Percentiles rank a stretch among this genome's conserved stretches.
phyloP scores from a whole-genome alignment of 768 basidiomycete species.

The Arthromyces matolae region DNA sequence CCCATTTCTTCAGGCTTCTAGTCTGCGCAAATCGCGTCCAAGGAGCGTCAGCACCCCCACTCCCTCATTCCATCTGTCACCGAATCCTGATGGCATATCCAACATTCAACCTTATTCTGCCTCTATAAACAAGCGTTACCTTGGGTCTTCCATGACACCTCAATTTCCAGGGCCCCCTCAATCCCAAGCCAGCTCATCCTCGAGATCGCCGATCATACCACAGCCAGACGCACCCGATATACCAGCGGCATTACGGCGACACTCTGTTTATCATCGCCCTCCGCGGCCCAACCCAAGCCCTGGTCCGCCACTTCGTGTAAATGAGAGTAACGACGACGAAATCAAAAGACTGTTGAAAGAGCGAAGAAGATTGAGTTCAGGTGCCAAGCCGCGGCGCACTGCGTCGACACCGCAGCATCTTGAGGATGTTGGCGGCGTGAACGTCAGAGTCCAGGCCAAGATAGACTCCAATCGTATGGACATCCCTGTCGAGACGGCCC shows the following conservation, averaged over 20 bases:
- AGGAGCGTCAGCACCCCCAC: slow-evolving; percentile 23
- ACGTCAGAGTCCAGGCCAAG: slow-evolving; percentile 19
- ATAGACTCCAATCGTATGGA: too few species aligned
- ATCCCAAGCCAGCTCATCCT: slow-evolving; percentile 13
- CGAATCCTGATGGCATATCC: slow-evolving; percentile 13
- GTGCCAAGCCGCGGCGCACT: neutral
- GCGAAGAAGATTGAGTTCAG: neutral
- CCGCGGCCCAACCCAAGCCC: too few species aligned
- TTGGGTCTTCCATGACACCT: slow-evolving; percentile 10
- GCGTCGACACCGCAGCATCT: slow-evolving; percentile 3
- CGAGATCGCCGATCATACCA: slow-evolving; percentile 30
- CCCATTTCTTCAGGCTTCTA: neutral
- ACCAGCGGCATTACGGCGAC: slow-evolving; percentile 24
- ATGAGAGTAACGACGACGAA: neutral
- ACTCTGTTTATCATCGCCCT: slow-evolving; percentile 26
- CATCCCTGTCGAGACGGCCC: slow-evolving; percentile 30
- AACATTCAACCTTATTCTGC: slow-evolving; percentile 4
- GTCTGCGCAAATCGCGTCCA: slow-evolving; percentile 18
- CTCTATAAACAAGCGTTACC: slow-evolving; percentile 3
- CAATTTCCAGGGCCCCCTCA: neutral
- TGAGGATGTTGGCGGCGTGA: neutral
- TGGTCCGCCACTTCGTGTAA: neutral
- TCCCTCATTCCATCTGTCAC: slow-evolving; percentile 18
- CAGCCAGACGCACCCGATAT: slow-evolving; percentile 15
- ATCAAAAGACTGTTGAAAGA: slow-evolving; percentile 3